Evolutionary conservation across 2,329 filamentous ascomycete genomes (phyloP).

Genomic region (Cytospora chrysosperma): DNA sequence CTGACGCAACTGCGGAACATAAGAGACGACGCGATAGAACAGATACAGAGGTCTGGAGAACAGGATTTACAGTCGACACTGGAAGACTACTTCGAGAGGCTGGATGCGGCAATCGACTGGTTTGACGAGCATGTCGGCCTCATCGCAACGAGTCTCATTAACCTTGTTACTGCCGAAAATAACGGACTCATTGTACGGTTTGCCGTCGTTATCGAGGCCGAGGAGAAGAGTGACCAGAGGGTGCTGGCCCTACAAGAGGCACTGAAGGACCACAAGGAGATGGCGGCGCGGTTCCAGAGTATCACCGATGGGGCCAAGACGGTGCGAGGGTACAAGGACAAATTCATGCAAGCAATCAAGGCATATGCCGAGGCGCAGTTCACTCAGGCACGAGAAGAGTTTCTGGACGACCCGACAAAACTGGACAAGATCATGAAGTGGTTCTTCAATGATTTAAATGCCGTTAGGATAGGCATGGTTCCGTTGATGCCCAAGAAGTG

Average conservation of each 20-base stretch:
- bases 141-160: slow-evolving; percentile 86
- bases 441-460: slow-evolving; percentile 98
- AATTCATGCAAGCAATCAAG: slow-evolving; percentile 80
- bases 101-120: slow-evolving; percentile 87
- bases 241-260: slow-evolving; percentile 91
- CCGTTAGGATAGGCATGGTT: slow-evolving; percentile 89
- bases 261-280: slow-evolving; percentile 91
- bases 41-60: slow-evolving; percentile 79
- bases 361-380: slow-evolving; percentile 74
- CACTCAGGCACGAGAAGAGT: slow-evolving; percentile 67
- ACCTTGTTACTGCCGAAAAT: slow-evolving; percentile 81
- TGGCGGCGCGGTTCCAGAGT: slow-evolving; percentile 89
- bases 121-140: slow-evolving; percentile 94
- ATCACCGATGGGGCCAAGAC: slow-evolving; percentile 93
- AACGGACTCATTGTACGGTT: slow-evolving; percentile 86
- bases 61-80: slow-evolving; percentile 75
- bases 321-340: slow-evolving; percentile 93
- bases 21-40: slow-evolving; percentile 92
- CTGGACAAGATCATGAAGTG: slow-evolving; percentile 88
- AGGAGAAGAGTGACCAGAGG: slow-evolving; percentile 94
- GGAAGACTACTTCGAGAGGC: slow-evolving; percentile 81
- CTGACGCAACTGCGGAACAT: slow-evolving; percentile 91
- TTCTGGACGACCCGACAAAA: slow-evolving; percentile 77
- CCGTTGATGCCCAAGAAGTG: slow-evolving; percentile 92
- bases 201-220: slow-evolving; percentile 88